Base-by-base conservation (phyloP, 306 rosid genomes). In the Prosopis cineraria region DNA sequence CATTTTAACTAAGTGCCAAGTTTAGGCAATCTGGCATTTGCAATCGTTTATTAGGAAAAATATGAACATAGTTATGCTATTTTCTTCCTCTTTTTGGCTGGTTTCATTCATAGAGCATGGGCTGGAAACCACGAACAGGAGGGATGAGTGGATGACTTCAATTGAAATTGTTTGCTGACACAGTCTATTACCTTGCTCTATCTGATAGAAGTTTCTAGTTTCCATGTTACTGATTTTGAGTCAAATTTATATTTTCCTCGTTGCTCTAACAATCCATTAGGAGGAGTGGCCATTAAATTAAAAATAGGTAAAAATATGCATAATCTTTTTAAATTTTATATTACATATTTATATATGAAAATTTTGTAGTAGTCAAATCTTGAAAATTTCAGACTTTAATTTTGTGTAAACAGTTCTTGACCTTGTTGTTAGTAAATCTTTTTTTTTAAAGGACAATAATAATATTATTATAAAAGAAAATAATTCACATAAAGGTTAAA, bases 171-270 rank as follows among this genome's bases (percentile, higher is more conserved):
- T 10, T 36, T 82, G 74, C 77, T 77, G 84, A 47, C 41, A 53
- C 12, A 79, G 41, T 74, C 65, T 78, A 65, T 72, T 75, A 0
- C 12, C 22, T 53, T 53, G 25, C 31, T 53, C 24, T 43, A 67
- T 36, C 77, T 72, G 44, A 45, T 50, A 7, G 90, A 56, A 20
- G 60, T 74, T 59, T 76, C 70, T 73, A 87, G 78, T 82, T 72
- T 80, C 77, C 0, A 77, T 79, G 30, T n/a, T 81, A 52, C 82
- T 81, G 70, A 78, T 20, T 31, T 80, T 78, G 79, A 66, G 76
- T 31, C 73, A 39, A 6, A 58, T 74, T 81, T 69, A 66, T 7
- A 19, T 50, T 50, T 7, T 10, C 56, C 25, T 50, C 4, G 56
- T 50, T 50, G 25, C 56, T 50, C n/a, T 7, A 50, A 25, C 19